Conservation (phyloP, 73 alveolate species). For the Diophrys appendiculata region DNA sequence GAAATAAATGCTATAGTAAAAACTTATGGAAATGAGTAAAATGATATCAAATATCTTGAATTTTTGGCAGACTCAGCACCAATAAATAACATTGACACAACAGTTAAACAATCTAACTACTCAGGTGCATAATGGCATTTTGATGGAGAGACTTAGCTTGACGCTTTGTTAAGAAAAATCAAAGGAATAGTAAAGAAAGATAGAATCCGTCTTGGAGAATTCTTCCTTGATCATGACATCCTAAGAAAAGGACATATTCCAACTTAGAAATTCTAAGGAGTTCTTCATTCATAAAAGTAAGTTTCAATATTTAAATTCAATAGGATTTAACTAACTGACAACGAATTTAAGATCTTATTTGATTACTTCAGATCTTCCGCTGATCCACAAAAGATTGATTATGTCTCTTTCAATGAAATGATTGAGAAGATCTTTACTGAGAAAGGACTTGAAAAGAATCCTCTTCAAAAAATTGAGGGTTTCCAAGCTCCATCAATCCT, state of each 20-base stretch:
- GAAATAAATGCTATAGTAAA: constrained; percentile 77
- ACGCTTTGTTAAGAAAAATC: constrained; percentile 72
- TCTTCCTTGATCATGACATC: constrained; percentile 88
- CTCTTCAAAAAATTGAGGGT: constrained; percentile 63
- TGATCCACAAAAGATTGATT: constrained; percentile 77
- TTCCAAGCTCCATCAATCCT: constrained; percentile 79
- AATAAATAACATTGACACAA: constrained; percentile 9
- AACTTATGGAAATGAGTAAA: constrained; percentile 80
- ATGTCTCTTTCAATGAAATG: constrained; percentile 82
- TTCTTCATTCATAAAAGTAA: constrained; percentile 58
- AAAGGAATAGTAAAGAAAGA: constrained; percentile 85
- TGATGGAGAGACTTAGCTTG: constrained; percentile 53
- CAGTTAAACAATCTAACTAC: constrained; percentile 36
- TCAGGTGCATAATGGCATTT: constrained; percentile 27
- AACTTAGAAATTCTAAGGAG: constrained; percentile 85
- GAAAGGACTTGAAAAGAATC: constrained; percentile 88
- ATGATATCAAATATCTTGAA: constrained; percentile 79
- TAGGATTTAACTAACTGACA: constrained; percentile 65
- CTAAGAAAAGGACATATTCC: constrained; percentile 92
- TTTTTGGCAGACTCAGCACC: constrained; percentile 80
- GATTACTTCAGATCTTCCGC: constrained; percentile 65
- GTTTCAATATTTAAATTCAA: constrained; percentile 6
- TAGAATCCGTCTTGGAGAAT: constrained; percentile 92
- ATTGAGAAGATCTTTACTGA: constrained; percentile 86
- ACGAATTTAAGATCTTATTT: constrained; percentile 77